phyloP scores from a whole-genome alignment of 768 basidiomycete species.

The Mycena rosella region DNA sequence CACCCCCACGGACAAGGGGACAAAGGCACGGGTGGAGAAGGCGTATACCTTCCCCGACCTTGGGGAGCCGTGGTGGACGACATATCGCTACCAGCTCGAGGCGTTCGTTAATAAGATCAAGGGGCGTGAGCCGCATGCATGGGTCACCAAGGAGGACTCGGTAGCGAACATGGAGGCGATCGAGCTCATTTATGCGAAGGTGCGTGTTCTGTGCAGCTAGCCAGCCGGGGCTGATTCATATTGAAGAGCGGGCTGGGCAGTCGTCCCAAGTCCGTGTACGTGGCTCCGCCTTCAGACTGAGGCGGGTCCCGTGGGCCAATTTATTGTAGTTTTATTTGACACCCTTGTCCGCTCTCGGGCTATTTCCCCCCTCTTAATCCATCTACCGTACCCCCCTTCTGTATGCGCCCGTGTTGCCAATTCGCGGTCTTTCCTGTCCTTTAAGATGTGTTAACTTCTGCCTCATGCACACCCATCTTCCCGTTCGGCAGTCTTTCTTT shows the following conservation, averaged over 20 bases:
- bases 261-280: slow-evolving; percentile 47
- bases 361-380: no score
- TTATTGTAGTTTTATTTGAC: no score
- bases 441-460: no score
- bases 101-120: slow-evolving; percentile 71
- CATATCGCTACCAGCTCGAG: slow-evolving; percentile 70
- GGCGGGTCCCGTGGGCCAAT: no score
- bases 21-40: slow-evolving; percentile 55
- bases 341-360: no score
- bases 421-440: no score
- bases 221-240: neutral
- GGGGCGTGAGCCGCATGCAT: slow-evolving; percentile 64
- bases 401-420: no score
- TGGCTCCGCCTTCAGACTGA: slow-evolving; percentile 3
- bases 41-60: slow-evolving; percentile 58
- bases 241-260: slow-evolving; percentile 49
- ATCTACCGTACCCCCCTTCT: no score
- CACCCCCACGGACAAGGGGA: slow-evolving; percentile 35
- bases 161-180: slow-evolving; percentile 69
- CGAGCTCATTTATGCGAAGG: slow-evolving; percentile 69
- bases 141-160: slow-evolving; percentile 68
- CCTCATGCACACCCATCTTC: no score
- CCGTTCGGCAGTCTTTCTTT: no score
- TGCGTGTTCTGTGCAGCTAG: slow-evolving; percentile 36
- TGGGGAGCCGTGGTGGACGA: slow-evolving; percentile 72